Conservation (phyloP, 176 grass and related monocot genomes). For the Avena atlantica region DNA sequence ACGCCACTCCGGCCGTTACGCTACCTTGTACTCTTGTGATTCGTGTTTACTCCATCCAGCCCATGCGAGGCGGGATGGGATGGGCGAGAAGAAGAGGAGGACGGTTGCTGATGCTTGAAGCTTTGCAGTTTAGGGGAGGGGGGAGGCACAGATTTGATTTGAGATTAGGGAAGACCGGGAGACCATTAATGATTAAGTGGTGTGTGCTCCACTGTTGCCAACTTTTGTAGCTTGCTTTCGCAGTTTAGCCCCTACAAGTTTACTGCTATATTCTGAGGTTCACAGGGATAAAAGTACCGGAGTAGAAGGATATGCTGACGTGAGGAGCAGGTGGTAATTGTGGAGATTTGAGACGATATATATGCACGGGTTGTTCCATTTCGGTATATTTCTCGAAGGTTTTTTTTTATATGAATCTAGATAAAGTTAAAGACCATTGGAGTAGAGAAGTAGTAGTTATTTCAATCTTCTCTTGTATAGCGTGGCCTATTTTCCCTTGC, state of each 20-base stretch:
- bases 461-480: too few relatives aligned
- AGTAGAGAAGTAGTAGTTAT: too few relatives aligned
- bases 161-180: background rate
- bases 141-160: slow-evolving; percentile 48
- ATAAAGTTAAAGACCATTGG: too few relatives aligned
- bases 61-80: background rate
- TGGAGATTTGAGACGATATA: background rate
- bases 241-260: background rate
- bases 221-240: background rate
- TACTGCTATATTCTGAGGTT: background rate
- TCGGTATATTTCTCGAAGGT: too few relatives aligned
- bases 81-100: background rate
- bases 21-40: background rate
- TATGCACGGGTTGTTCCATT: too few relatives aligned
- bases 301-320: background rate
- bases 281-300: too few relatives aligned
- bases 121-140: slow-evolving; percentile 1
- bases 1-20: slow-evolving; percentile 25
- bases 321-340: background rate
- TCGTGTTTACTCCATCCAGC: slow-evolving; percentile 43
- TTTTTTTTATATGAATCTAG: too few relatives aligned
- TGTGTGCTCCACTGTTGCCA: background rate
- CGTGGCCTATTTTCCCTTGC: too few relatives aligned
- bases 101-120: slow-evolving; percentile 42
- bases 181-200: slow-evolving; percentile 34